Base-by-base conservation (phyloP, 169 alveolate species). In the Eimeria sp. region DNA sequence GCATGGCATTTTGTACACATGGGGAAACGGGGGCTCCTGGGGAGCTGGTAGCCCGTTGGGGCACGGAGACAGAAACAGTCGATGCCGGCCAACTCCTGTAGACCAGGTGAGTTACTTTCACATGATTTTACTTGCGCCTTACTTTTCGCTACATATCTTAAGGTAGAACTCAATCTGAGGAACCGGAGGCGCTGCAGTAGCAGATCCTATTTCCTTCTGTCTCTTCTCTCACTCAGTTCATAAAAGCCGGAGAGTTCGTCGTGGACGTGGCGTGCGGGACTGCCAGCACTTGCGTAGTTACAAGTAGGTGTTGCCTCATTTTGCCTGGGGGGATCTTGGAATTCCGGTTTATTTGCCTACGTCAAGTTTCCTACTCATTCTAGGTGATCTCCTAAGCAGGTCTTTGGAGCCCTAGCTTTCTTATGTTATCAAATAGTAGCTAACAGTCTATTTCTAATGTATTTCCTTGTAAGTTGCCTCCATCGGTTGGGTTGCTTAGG, bases 261-360 rank as follows among this genome's bases (percentile, higher is more conserved):
- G 93, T 87, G 93, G 93, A 87, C 67, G 93, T 87, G 83, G 93
- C 93, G 34, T 87, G 93, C 43, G 93, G 93, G 63, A 54, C 93
- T 20, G 80, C 93, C 40, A 87, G 65, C 93, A 87, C 93, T 5
- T 87, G 93, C 22, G 93, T 63, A 22, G 93, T 63, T n/a, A 87
- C 93, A 87, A 87, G 93, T 87, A 34, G 54, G 93, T 45, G 49
- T 9, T 49, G 40, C 2, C 65, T 40, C n/a, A 65, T 40, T 30
- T 83, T 10, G 20, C 49, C 11, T 43, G 65, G 6, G 14, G 11
- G 58, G 25, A 4, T 18, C 43, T 34, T 11, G 7, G n/a, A 10
- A 13, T n/a, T 51, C 14, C 54, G 73, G 9, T 49, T 30, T 3
- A 3, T 51, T 4, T 51, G 40, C 40, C 40, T 34, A 34, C 40